A percentile compares a stretch with the other conserved stretches of the same genome.
phyloP scores from a whole-genome alignment of 2,329 filamentous ascomycete genomes.

The Colletotrichum tropicicola region DNA sequence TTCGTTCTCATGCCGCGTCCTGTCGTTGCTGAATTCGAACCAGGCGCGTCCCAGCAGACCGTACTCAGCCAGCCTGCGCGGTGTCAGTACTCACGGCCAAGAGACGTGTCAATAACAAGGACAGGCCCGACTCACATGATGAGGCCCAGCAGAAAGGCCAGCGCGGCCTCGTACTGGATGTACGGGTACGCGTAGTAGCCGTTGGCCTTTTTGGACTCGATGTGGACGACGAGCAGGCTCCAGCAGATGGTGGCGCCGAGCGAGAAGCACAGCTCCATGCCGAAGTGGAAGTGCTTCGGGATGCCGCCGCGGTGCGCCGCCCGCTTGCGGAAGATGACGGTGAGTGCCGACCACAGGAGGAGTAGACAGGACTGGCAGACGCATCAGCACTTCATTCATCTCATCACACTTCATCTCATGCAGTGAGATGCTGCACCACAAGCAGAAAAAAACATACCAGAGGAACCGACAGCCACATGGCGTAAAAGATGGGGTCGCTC shows the following conservation, averaged over 20 bases:
- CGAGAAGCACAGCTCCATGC: slow-evolving; percentile 31
- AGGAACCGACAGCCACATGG: slow-evolving; percentile 29
- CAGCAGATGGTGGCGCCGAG: slow-evolving; percentile 30
- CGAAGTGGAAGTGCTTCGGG: slow-evolving; percentile 30
- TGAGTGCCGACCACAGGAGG: slow-evolving; percentile 22
- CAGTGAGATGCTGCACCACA: not conserved
- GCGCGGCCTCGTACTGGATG: slow-evolving; percentile 30
- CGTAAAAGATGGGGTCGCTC: slow-evolving; percentile 25
- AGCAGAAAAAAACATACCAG: slow-evolving; percentile 2
- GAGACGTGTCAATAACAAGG: too few relatives aligned
- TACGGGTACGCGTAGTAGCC: slow-evolving; percentile 30
- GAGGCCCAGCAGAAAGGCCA: slow-evolving; percentile 26
- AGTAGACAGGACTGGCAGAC: slow-evolving; percentile 13
- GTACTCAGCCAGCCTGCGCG: slow-evolving; percentile 13
- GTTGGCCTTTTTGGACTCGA: slow-evolving; percentile 24
- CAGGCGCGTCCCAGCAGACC: slow-evolving; percentile 27
- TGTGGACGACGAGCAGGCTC: slow-evolving; percentile 29
- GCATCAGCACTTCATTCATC: not conserved
- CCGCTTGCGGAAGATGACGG: slow-evolving; percentile 23
- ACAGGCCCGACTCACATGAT: slow-evolving; percentile 30
- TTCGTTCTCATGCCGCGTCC: slow-evolving; percentile 1
- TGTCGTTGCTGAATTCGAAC: slow-evolving; percentile 29
- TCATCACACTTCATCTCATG: not conserved
- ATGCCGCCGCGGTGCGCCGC: slow-evolving; percentile 11
- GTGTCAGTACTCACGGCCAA: not conserved